Base-by-base conservation (phyloP, 257 asterid genomes). In the Ligustrum vulgare region DNA sequence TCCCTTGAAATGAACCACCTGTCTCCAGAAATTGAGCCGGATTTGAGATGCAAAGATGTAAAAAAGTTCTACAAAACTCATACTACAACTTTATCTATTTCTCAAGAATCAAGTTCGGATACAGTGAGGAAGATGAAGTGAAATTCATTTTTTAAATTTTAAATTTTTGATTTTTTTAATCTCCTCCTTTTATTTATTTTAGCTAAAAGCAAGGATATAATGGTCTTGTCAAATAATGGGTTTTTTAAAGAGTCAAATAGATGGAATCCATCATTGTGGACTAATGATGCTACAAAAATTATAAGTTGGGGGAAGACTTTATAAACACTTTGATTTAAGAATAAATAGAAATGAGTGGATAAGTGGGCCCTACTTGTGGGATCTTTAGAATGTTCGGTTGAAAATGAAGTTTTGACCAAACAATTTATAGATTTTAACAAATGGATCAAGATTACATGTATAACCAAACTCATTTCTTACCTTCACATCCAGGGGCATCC, bases 1-100 rank as follows among this genome's bases (percentile, higher is more conserved):
- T 78, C 99, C 99, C 82, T 95, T 95, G 88, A 95, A 95, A 86
- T 95, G 98, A 81, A 94, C 94, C 8, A 92, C 96, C 99, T 94
- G 91, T 39, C 63, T 41, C 64, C 72, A 45, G 43, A 72, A 82
- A 67, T 15, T 10, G 62, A 84, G 8, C 20, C 71, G 72, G 16
- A 75, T 71, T 77, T 69, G 23, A 54, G 67, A 45, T 47, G 34
- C 4, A n/a, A 41, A 73, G 31, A 76, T 9, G 62, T 62, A 70
- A 18, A 49, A 4, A 12, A 0, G 0, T 43, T 13, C 3, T 13
- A 49, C 22, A 49, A 16, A 49, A 49, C 22, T 49, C 20, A 2
- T 49, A 16, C 58, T 13, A 49, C 56, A 47, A 5, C 18, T 18
- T 45, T 3, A 45, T 18, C 51, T 45, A 45, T 45, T 45, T 45